phyloP scores from a whole-genome alignment of 257 asterid genomes.

The Przewalskia tangutica region DNA sequence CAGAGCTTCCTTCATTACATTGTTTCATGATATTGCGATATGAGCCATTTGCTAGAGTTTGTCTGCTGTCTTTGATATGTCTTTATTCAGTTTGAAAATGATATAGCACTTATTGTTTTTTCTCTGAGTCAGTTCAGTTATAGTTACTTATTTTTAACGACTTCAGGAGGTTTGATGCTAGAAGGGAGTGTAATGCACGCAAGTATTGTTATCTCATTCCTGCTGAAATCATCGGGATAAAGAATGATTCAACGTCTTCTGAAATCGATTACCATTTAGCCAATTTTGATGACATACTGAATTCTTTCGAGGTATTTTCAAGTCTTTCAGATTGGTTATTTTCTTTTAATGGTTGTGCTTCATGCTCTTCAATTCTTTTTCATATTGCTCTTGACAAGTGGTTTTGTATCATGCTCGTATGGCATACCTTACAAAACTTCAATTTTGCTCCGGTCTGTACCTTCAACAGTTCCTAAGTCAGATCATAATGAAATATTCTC shows the following conservation, averaged over 20 bases:
- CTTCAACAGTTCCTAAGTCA: background rate
- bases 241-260: conserved; percentile 32
- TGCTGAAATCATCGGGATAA: conserved; percentile 71
- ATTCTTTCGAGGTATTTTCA: conserved; percentile 57
- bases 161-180: conserved; percentile 81
- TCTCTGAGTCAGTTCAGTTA: background rate
- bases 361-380: background rate
- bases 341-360: conserved; percentile 2
- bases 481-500: background rate
- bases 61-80: background rate
- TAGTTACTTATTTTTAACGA: background rate
- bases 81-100: background rate
- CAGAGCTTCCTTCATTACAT: background rate
- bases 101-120: background rate
- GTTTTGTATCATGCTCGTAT: background rate
- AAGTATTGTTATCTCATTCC: conserved; percentile 90
- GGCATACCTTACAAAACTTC: background rate
- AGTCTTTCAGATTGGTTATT: conserved; percentile 6
- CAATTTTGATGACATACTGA: conserved; percentile 58
- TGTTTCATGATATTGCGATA: background rate
- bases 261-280: conserved; percentile 62
- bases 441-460: background rate
- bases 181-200: conserved; percentile 77
- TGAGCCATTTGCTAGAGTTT: background rate
- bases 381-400: background rate